Evolutionary conservation across 495 filamentous ascomycete species (phyloP).

Genomic region (Daldinia grandis): DNA sequence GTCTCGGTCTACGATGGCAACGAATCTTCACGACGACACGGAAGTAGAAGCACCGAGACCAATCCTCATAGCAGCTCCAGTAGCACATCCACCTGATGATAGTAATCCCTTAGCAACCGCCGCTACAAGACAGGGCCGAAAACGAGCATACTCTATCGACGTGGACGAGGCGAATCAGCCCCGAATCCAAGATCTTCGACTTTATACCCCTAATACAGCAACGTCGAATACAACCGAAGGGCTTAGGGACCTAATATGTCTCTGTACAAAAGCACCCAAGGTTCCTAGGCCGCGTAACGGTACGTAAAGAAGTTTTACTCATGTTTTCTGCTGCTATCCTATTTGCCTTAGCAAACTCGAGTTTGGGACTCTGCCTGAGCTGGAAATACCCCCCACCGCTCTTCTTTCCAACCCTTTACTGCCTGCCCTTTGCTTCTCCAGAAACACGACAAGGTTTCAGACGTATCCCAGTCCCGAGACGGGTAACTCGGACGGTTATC

Average conservation of each 20-base stretch:
- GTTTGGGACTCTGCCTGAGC: conserved; percentile 10
- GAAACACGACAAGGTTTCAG: conserved; percentile 19
- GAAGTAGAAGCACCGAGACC: conserved; percentile 20
- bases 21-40: conserved; percentile 17
- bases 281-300: conserved; percentile 95
- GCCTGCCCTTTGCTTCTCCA: conserved; percentile 23
- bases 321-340: conserved; percentile 26
- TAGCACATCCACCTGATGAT: conserved; percentile 16
- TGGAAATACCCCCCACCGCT: conserved; percentile 9
- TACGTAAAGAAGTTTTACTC: conserved; percentile 60
- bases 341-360: conserved; percentile 25
- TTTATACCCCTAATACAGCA: conserved; percentile 48
- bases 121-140: conserved; percentile 34
- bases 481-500: conserved; percentile 29
- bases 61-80: neutral
- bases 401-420: conserved; percentile 33
- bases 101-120: neutral
- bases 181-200: conserved; percentile 51
- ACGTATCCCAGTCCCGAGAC: conserved; percentile 30
- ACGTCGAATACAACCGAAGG: conserved; percentile 43
- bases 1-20: conserved; percentile 29
- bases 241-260: conserved; percentile 69
- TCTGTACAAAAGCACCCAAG: conserved; percentile 93
- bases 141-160: conserved; percentile 59
- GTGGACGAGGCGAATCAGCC: conserved; percentile 55